These are phyloP conservation scores for Rhodotorula sp. DNA, from an alignment of 1,284 basidiomycete species.

Conservation along the genomic window DNA sequence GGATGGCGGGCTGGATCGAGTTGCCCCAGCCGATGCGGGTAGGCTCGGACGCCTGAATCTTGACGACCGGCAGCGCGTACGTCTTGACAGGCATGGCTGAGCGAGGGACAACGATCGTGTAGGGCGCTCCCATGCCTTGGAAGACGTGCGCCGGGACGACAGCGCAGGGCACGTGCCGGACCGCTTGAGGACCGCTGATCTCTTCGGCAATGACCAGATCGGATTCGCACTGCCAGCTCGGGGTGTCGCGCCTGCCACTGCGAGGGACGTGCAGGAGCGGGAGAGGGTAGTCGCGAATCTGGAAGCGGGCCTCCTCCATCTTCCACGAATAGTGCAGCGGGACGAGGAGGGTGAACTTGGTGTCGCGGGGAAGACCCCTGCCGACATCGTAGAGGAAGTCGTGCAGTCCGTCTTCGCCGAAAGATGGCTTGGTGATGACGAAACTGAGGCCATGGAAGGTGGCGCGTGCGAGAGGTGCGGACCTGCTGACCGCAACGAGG, in stretches of 20 bases:
- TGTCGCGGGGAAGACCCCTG: slow-evolving; percentile 66
- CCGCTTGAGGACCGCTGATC: slow-evolving; percentile 67
- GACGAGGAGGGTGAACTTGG: slow-evolving; percentile 74
- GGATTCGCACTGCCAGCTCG: slow-evolving; percentile 64
- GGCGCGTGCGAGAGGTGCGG: slow-evolving; percentile 73
- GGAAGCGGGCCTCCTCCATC: slow-evolving; percentile 62
- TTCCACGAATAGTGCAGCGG: slow-evolving; percentile 77
- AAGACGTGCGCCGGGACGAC: slow-evolving; percentile 62
- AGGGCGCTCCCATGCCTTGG: slow-evolving; percentile 56
- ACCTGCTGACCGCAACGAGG: slow-evolving; percentile 52
- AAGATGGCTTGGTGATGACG: slow-evolving; percentile 63
- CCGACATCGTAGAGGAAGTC: slow-evolving; percentile 73
- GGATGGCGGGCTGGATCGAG: slow-evolving; percentile 80
- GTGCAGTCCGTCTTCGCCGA: slow-evolving; percentile 58
- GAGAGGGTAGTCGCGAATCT: slow-evolving; percentile 70
- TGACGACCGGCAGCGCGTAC: slow-evolving; percentile 75
- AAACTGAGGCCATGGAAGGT: slow-evolving; percentile 64
- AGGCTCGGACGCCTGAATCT: slow-evolving; percentile 63
- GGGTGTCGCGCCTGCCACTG: slow-evolving; percentile 38
- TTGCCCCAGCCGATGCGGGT: slow-evolving; percentile 87
- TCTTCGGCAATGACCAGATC: slow-evolving; percentile 89
- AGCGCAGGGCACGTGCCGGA: slow-evolving; percentile 68
- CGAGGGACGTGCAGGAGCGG: slow-evolving; percentile 55
- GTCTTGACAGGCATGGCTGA: slow-evolving; percentile 94
- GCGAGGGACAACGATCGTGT: slow-evolving; percentile 64